Percentiles rank a stretch among this genome's conserved stretches.
phyloP scores from a whole-genome alignment of 2,329 filamentous ascomycete species.

The Fusarium sp. region DNA sequence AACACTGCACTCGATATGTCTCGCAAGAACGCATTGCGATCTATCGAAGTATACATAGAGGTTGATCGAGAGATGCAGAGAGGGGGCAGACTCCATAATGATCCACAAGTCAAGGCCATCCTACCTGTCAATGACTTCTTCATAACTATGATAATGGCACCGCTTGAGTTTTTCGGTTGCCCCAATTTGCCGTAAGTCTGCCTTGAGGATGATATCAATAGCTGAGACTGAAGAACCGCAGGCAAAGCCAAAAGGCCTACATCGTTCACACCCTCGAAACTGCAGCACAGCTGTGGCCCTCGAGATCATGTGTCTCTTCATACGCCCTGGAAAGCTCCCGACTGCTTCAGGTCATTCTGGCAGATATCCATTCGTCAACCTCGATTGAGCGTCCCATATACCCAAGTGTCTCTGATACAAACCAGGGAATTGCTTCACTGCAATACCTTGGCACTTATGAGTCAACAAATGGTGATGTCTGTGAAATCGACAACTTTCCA shows the following conservation, averaged over 20 bases:
- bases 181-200: conserved; percentile 5
- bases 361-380: not conserved
- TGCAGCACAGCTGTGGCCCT: not conserved
- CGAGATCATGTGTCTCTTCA: not conserved
- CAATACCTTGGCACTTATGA: not conserved
- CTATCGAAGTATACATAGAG: conserved; percentile 9
- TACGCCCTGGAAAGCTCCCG: not conserved
- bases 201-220: fast-evolving
- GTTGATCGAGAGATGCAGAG: conserved; percentile 16
- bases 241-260: not conserved
- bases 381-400: not conserved
- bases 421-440: fast-evolving
- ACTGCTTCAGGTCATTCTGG: not conserved
- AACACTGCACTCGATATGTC: not conserved
- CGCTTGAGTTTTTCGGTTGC: conserved; percentile 9
- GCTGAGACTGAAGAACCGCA: not conserved
- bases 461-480: not conserved
- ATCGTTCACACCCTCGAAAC: not conserved
- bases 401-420: fast-evolving
- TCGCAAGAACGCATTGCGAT: conserved; percentile 9
- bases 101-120: not conserved
- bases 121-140: conserved; percentile 3
- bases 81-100: conserved; percentile 10
- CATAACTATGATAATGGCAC: not conserved
- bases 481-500: not conserved